These are phyloP conservation scores for Nidula microcarpa DNA, from an alignment of 768 basidiomycete genomes.

Conservation along the genomic window DNA sequence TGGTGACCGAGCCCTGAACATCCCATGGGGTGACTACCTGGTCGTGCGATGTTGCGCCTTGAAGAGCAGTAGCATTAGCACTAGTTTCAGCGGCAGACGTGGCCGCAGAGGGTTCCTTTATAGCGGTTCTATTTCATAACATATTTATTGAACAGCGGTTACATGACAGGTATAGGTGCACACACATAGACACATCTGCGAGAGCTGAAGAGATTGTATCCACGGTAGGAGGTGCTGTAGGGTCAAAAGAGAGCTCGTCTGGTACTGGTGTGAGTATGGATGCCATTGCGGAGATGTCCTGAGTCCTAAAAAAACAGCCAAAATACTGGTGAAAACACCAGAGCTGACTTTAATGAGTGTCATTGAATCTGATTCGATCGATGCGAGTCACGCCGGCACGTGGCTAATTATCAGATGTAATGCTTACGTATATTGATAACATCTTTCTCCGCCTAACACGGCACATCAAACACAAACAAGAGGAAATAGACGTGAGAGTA, in stretches of 20 bases:
- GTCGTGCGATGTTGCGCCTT: constrained; percentile 22
- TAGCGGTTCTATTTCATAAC: neutral
- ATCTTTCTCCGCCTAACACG: constrained; percentile 7
- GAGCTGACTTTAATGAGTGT: no score
- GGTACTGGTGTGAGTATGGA: neutral
- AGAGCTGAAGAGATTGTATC: neutral
- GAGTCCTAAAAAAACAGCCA: neutral
- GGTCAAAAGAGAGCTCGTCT: constrained; percentile 15
- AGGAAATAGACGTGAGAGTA: constrained; percentile 25
- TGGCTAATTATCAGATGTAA: neutral
- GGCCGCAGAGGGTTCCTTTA: neutral
- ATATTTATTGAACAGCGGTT: neutral
- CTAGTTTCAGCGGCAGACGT: neutral
- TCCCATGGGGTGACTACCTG: constrained; percentile 98
- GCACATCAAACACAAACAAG: constrained; percentile 19
- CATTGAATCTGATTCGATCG: neutral
- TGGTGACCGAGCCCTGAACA: constrained; percentile 86
- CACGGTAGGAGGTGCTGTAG: constrained; percentile 11
- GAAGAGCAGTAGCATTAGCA: no score
- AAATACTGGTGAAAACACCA: no score
- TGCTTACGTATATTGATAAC: no score
- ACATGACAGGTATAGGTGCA: neutral
- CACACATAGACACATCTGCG: neutral
- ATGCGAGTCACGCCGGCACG: neutral
- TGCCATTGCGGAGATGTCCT: neutral